Percentiles rank a stretch among this genome's conserved stretches.
Evolutionary conservation across 208 protist species (phyloP).

Genomic region (Leishmania amazonensis): DNA sequence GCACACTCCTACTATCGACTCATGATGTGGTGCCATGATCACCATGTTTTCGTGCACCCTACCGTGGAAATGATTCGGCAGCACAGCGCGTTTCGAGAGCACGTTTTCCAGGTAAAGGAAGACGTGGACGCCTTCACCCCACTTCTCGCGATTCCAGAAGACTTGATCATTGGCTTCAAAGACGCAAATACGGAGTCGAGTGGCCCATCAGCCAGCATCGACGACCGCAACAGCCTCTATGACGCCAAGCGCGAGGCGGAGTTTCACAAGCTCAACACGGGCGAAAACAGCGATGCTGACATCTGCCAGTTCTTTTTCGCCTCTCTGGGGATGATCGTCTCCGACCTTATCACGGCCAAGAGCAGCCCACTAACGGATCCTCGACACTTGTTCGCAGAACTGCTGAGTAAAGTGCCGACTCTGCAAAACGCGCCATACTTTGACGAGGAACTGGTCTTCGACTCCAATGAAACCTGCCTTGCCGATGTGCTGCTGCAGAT

Average conservation of each 20-base stretch:
- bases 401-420: constrained; percentile 68
- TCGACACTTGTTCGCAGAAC: constrained; percentile 64
- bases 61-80: constrained; percentile 43
- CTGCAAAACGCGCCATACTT: constrained; percentile 91
- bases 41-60: constrained; percentile 81
- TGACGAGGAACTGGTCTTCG: constrained; percentile 76
- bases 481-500: constrained; percentile 91
- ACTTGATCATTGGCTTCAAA: constrained; percentile 78
- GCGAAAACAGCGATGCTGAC: constrained; percentile 60
- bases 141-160: constrained; percentile 82
- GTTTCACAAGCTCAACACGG: constrained; percentile 75
- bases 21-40: constrained; percentile 90
- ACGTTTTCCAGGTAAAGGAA: constrained; percentile 65
- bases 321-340: constrained; percentile 86
- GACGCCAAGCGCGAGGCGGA: constrained; percentile 68
- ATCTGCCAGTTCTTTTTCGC: constrained; percentile 90
- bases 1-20: constrained; percentile 78
- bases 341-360: constrained; percentile 78
- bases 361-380: constrained; percentile 80
- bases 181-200: constrained; percentile 31
- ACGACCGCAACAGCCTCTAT: constrained; percentile 58
- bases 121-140: constrained; percentile 65
- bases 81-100: constrained; percentile 68
- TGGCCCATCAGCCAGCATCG: constrained; percentile 16
- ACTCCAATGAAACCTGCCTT: constrained; percentile 62